Percentiles rank a stretch among this genome's conserved stretches.
phyloP scores from a whole-genome alignment of 352 stramenopile species.

The Globisporangium alternatum region DNA sequence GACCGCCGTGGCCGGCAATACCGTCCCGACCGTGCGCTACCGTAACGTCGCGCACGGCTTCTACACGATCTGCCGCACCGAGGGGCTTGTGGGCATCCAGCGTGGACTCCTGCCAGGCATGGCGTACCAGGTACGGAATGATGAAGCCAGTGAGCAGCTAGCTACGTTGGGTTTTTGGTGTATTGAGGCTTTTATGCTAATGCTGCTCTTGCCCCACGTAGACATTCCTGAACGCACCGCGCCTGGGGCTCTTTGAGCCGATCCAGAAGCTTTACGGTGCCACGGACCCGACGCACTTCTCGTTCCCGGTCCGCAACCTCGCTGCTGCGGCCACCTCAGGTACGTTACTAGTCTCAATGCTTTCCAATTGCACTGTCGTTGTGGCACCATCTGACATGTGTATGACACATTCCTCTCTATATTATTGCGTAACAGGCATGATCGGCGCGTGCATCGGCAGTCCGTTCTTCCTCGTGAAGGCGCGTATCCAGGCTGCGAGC shows the following conservation, averaged over 20 bases:
- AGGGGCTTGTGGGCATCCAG: conserved; percentile 78
- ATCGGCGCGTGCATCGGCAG: conserved; percentile 76
- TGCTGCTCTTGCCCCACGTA: background rate
- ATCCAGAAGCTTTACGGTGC: conserved; percentile 77
- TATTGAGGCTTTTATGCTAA: background rate
- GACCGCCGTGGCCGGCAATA: conserved; percentile 30
- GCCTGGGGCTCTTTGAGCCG: conserved; percentile 76
- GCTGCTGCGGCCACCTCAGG: conserved; percentile 67
- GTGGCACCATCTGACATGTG: background rate
- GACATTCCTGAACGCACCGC: conserved; percentile 71
- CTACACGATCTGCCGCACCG: conserved; percentile 75
- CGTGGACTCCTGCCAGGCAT: conserved; percentile 74
- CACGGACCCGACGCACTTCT: conserved; percentile 70
- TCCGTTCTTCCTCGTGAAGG: conserved; percentile 86
- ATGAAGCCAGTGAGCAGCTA: background rate
- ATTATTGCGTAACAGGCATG: conserved; percentile 31
- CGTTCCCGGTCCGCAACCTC: conserved; percentile 76
- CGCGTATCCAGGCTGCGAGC: conserved; percentile 78
- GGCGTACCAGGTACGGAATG: conserved; percentile 70
- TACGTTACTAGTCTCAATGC: conserved; percentile 2
- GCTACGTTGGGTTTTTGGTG: background rate
- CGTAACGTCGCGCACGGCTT: conserved; percentile 86
- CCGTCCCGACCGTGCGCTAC: conserved; percentile 57
- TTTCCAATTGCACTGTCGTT: background rate
- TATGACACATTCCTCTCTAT: background rate